Evolutionary conservation across 768 basidiomycete genomes (phyloP), one percentile per base, ranked within the genome.

Genomic region (Paxillus involutus): DNA sequence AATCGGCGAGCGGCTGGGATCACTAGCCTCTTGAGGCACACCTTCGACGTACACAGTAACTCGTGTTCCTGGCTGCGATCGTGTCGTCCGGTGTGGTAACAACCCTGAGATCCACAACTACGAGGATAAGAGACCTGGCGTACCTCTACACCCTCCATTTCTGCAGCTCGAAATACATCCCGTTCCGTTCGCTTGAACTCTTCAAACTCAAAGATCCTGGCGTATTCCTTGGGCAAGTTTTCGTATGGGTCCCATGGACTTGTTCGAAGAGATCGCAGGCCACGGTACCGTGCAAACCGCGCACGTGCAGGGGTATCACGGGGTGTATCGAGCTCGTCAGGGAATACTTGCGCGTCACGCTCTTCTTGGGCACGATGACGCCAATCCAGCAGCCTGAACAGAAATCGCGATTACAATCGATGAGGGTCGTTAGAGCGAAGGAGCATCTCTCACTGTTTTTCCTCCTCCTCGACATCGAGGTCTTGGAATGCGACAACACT

Each of bases 201-300:
- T 71, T 98, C 94, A 64, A 98, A 97, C 68, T 94, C 91, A 74
- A 98, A 99, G 61, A 98, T 96, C 40, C 89, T 81, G 3, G 89
- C 93, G 64, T 98, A 98, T 67, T 99, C 94, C 47, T 87, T 74
- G 12, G 96, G 96, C 11, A 99, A 77, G 64, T 95, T 95, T 72
- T 99, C 96, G 62, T 89, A 98, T 8, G 96, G 87, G 68, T 98
- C 97, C 97, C 96, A 99, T 36, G 91, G 92, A 66, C 91, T 94
- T 6, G 96, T 98, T 36, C 96, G 64, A 79, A 99, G 91, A 13
- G 91, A 94, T 44, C 85, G 85, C 73, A 99, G 70, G 8, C 96
- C 96, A 53, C 96, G 85, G 69, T 86, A 99, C 45, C 95, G 82
- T 63, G 93, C 91, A 74, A 98, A 98, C 11, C 97, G 84, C 10